These are phyloP conservation scores for Endothia cerciana DNA, from an alignment of 2,329 filamentous ascomycete genomes.

Conservation along the genomic window DNA sequence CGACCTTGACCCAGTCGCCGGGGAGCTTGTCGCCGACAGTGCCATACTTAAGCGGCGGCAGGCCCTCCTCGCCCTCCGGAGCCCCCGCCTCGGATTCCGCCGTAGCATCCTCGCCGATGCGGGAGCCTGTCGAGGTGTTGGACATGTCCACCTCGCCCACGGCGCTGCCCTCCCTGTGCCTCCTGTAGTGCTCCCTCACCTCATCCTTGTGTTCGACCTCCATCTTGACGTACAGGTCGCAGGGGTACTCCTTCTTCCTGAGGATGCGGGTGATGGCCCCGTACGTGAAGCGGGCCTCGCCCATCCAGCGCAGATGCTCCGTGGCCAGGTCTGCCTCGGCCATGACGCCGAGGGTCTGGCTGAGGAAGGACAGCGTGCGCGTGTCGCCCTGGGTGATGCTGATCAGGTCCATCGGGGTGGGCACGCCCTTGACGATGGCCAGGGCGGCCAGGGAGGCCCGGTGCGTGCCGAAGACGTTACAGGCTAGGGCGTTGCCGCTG, in stretches of 20 bases:
- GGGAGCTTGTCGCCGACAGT: slow-evolving; percentile 79
- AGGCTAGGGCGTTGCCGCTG: slow-evolving; percentile 90
- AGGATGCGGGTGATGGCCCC: slow-evolving; percentile 81
- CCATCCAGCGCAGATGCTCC: slow-evolving; percentile 93
- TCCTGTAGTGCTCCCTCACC: slow-evolving; percentile 74
- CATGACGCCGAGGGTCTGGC: slow-evolving; percentile 85
- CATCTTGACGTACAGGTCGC: slow-evolving; percentile 83
- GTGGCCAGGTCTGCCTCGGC: slow-evolving; percentile 90
- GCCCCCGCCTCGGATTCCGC: slow-evolving; percentile 24
- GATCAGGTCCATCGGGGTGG: slow-evolving; percentile 82
- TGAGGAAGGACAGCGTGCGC: slow-evolving; percentile 83
- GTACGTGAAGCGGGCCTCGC: slow-evolving; percentile 79
- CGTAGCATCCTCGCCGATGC: slow-evolving; percentile 24
- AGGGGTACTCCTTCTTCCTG: slow-evolving; percentile 80
- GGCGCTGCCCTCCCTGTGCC: slow-evolving; percentile 36
- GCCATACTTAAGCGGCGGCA: slow-evolving; percentile 79
- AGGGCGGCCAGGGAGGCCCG: slow-evolving; percentile 77
- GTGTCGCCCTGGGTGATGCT: slow-evolving; percentile 82
- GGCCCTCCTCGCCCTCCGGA: slow-evolving; percentile 44
- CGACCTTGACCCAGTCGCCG: slow-evolving; percentile 73
- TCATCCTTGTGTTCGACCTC: slow-evolving; percentile 75
- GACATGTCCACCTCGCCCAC: slow-evolving; percentile 18
- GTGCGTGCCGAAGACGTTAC: slow-evolving; percentile 84
- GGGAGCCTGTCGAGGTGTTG: slow-evolving; percentile 31
- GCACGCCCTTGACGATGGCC: slow-evolving; percentile 82